Evolutionary conservation across 306 rosid genomes (phyloP).

Genomic region (Ormosia semicastrata): DNA sequence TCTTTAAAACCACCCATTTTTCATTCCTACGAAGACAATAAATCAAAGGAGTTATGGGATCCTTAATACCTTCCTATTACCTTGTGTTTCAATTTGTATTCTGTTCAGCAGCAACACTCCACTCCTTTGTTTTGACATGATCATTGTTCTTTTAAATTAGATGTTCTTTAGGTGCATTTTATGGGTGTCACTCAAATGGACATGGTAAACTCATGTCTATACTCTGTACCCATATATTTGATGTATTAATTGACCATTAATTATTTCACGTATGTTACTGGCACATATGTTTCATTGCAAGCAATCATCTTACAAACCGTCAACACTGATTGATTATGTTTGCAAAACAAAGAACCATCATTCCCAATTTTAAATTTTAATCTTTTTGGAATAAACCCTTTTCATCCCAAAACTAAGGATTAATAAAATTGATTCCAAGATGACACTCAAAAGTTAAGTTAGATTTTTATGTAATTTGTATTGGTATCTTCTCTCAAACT

Average conservation of each 20-base stretch:
- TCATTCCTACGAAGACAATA: not conserved
- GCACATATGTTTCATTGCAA: slow-evolving; percentile 1
- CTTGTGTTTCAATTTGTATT: not conserved
- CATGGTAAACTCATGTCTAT: slow-evolving; percentile 8
- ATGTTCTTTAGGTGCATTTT: slow-evolving; percentile 1
- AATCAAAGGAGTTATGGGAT: not conserved
- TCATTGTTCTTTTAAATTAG: not conserved
- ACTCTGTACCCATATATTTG: not conserved
- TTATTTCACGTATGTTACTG: not conserved
- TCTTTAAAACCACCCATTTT: slow-evolving; percentile 3
- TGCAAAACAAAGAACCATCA: not conserved
- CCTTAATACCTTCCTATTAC: not conserved
- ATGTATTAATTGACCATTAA: not conserved
- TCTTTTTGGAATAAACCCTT: not conserved
- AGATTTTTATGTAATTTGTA: not conserved
- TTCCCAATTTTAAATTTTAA: slow-evolving; percentile 15
- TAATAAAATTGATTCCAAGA: not conserved
- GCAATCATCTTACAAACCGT: slow-evolving; percentile 3
- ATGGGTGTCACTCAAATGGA: not conserved
- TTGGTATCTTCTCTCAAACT: slow-evolving; percentile 8
- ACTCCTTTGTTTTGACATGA: slow-evolving; percentile 12
- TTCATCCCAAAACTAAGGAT: not conserved
- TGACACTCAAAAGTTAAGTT: not conserved
- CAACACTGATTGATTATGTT: not conserved
- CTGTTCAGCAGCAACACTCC: not conserved